Evolutionary conservation across 2,329 filamentous ascomycete genomes (phyloP).

Genomic region (Colletotrichum horii): DNA sequence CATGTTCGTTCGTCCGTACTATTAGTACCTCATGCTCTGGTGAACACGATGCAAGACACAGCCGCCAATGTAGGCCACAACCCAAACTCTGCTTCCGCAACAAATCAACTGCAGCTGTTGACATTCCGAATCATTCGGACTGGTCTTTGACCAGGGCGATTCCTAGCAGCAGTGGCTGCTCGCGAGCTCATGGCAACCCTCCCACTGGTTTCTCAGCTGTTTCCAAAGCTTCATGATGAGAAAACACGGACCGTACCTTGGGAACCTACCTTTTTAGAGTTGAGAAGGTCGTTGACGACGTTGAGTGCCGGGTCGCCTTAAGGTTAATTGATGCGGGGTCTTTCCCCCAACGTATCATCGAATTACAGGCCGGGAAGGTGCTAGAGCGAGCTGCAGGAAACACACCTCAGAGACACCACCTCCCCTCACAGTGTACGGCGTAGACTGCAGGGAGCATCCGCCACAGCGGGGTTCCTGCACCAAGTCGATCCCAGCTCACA

Average conservation of each 20-base stretch:
- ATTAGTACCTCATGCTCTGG: neutral
- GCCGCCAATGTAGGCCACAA: neutral
- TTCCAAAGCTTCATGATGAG: neutral
- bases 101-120: neutral
- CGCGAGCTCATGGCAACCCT: neutral
- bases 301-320: neutral
- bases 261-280: neutral
- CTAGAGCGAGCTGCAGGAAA: neutral
- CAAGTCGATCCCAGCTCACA: neutral
- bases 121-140: neutral
- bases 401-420: neutral
- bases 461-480: slow-evolving; percentile 18
- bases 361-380: neutral
- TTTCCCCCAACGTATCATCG: neutral
- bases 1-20: neutral
- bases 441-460: neutral
- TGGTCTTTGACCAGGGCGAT: neutral
- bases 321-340: slow-evolving; percentile 15
- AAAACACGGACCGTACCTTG: neutral
- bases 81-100: neutral
- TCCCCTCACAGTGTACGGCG: too few relatives aligned
- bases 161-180: neutral
- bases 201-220: neutral
- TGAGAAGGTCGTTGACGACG: neutral
- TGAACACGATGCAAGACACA: neutral